Evolutionary conservation across 768 basidiomycete genomes (phyloP), one percentile per base, ranked within the genome.

Genomic region (Fomitopsis serialis): DNA sequence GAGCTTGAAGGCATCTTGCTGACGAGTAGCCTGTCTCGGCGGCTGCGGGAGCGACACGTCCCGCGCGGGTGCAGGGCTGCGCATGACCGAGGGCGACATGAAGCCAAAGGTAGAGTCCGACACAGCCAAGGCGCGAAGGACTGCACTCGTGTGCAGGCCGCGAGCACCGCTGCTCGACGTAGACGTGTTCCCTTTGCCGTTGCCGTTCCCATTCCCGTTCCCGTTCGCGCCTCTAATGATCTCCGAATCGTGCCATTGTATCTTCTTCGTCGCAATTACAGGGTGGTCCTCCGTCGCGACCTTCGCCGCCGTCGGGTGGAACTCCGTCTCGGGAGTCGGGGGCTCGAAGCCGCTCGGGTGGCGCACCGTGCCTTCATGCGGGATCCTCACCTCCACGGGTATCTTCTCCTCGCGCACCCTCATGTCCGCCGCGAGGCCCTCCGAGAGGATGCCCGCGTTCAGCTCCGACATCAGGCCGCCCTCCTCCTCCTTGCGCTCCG

Each of bases 391-490:
- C 53, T 68, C 67, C 21, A 63, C 63, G 5, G 67, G 67, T 9
- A 68, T 62, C 57, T 68, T 67, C 50, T 63, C 60, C 53, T 64
- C 59, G 11, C 57, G 56, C 11, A 54, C 55, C 4, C 54, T 51
- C 8, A 59, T 63, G 8, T 58, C 54, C 37, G 65, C 67, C 2
- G 61, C 57, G 46, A 68, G 48, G 19, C 55, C 63, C 29, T 63
- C 66, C 24, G 57, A 45, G 49, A 65, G 58, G 32, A 66, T 55
- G 37, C 63, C 62, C 27, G 57, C 57, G 24, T 59, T 61, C 42
- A 68, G 58, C 37, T 62, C 60, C 13, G 56, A 44, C 66, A 68
- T 68, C 23, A 68, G 55, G 7, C 56, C 56, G n/a, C 60, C 61
- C 42, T 68, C 61, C 54, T 61, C 54, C 45, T 59, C 64, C 52